phyloP scores from a whole-genome alignment of 169 alveolate genomes.

The Plasmodium vivax region DNA sequence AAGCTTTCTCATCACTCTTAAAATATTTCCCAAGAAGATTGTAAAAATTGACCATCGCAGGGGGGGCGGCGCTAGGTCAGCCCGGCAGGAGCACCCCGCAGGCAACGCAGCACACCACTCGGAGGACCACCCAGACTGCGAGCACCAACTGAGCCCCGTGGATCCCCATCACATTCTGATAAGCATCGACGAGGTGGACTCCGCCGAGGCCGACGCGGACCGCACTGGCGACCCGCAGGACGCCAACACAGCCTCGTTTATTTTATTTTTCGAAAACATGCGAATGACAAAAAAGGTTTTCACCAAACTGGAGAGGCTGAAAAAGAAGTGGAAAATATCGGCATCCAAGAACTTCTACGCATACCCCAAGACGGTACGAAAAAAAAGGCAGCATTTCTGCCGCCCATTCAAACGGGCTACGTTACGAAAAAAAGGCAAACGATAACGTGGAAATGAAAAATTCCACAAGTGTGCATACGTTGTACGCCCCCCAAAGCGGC shows the following conservation, averaged over 20 bases:
- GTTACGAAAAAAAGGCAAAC: not conserved
- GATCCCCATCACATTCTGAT: conserved; percentile 42
- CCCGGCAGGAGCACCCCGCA: not conserved
- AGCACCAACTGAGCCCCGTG: not conserved
- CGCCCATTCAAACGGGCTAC: not conserved
- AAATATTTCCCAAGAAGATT: conserved; percentile 82
- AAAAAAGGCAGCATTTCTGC: not conserved
- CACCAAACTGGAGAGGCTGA: conserved; percentile 81
- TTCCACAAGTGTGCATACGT: not conserved
- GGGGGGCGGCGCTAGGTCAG: not conserved
- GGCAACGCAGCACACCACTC: not conserved
- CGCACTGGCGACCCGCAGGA: not conserved
- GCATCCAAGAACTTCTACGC: conserved; percentile 80
- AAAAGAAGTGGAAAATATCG: conserved; percentile 85
- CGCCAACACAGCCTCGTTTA: conserved; percentile 78
- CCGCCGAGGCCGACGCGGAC: not conserved
- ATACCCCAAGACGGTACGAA: conserved; percentile 82
- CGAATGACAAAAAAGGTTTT: conserved; percentile 84
- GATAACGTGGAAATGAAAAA: not conserved
- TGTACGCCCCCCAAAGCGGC: not conserved
- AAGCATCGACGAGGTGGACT: conserved; percentile 14
- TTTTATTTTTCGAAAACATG: conserved; percentile 85
- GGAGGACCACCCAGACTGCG: not conserved
- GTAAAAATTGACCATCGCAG: conserved; percentile 55
- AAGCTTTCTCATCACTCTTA: conserved; percentile 79